Base-by-base conservation (phyloP, 345 rosid species). In the Physaria fendleri region DNA sequence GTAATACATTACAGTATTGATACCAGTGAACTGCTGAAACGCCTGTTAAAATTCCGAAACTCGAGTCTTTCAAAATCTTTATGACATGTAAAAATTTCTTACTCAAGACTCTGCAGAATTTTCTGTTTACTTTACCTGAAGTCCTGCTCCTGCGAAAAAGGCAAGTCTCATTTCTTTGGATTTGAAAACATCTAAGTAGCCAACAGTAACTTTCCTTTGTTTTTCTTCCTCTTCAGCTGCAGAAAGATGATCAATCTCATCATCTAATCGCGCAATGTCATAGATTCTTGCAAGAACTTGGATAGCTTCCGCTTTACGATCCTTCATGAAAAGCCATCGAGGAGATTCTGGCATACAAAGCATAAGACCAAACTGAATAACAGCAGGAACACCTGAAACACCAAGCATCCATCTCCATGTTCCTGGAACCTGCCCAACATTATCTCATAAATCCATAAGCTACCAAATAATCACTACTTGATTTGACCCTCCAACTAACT, bases 381-480 rank as follows among this genome's bases (percentile, higher is more conserved):
- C 74, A 47, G 99, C 97, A 0, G 99, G 99, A 59, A 93, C 75
- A 43, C 77, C 95, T 15, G 99, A 81, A 58, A 89, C 86, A 18
- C 99, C 99, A 60, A 93, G 84, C 99, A 93, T 93, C 99, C 99
- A 93, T 72, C 99, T 81, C 99, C 99, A 93, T 8, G 99, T 93
- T 71, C 99, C 97, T 2, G 82, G 95, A 65, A 89, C 95, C 99
- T 93, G 78, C 49, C 54, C 63, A 64, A 23, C 55, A 34, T 33
- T 40, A 37, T 29, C 39, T 24, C 22, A 39, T 65, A 5, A 27
- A 27, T 37, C 55, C 52, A 62, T 5, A 71, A 34, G 20, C 49
- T 17, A 38, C 42, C 20, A n/a, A n/a, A n/a, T n/a, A n/a, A n/a
- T 8, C 0, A 41, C n/a, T 8, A 17, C 13, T 42, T 16, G 27